Base-by-base conservation (phyloP, 164 flowering plant species). In the Magnolia kwangsiensis region DNA sequence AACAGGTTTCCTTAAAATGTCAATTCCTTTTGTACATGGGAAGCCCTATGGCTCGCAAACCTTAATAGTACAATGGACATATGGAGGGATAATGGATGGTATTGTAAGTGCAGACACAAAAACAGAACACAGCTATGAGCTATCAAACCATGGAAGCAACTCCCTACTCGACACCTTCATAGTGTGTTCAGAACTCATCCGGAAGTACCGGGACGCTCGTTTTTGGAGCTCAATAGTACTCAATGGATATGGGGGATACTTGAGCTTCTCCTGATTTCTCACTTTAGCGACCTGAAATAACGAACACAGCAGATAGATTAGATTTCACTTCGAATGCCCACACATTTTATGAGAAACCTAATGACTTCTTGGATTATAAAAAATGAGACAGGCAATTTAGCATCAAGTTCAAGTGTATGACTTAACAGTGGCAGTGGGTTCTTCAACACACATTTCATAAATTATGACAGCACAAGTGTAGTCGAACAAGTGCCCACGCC, bases 201-300 rank as follows among this genome's bases (percentile, higher is more conserved):
- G 83, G 74, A 92, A 94, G 83, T 91, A 96, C 72, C 95, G 83
- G 13, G 99, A 96, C 76, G 99, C 98, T 78, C 99, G 98, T 74
- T 94, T 94, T 80, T 94, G 98, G 80, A 96, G 95, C 88, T 96
- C 98, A 81, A 96, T 86, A 21, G 99, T 96, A 81, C 85, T 96
- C 82, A 96, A 80, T 74, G 99, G 99, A 80, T 90, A 77, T 37
- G 99, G 99, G 76, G 98, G 96, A 81, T 92, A 84, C 82, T 94
- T 94, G 75, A 80, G 80, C 80, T 81, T 96, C 84, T 93, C 92
- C 78, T 87, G 97, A 21, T 92, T 88, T 80, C 78, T 89, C 72
- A 96, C 99, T 49, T 85, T 86, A 31, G 86, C 85, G 29, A 96
- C 98, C 99, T 95, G 80, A 76, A 72, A 20, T 55, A 67, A 16